These are phyloP conservation scores for Amauroascus verrucosus DNA, from an alignment of 2,329 filamentous ascomycete species.

Conservation along the genomic window DNA sequence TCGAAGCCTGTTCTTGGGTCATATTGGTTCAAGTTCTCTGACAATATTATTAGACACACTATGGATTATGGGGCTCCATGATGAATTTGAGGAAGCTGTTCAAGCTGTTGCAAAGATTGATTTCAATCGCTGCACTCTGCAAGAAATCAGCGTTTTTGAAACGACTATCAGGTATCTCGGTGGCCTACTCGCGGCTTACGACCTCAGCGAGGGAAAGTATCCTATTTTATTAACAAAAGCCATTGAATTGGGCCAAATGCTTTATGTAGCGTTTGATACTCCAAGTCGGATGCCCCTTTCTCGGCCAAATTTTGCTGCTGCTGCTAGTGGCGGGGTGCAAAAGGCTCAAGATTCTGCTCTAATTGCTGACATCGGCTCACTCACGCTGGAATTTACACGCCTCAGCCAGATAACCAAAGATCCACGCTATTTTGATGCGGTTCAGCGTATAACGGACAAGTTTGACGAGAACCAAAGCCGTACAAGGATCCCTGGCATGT, in stretches of 20 bases:
- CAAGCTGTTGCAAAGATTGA: slow-evolving; percentile 45
- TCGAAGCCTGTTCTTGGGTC: neutral
- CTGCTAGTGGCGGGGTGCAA: slow-evolving; percentile 20
- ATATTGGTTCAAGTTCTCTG: neutral
- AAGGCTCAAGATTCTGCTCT: slow-evolving; percentile 21
- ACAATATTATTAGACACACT: slow-evolving; percentile 44
- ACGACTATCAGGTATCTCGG: slow-evolving; percentile 46
- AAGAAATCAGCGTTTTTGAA: slow-evolving; percentile 39
- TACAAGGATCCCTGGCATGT: slow-evolving; percentile 33
- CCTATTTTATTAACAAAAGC: slow-evolving; percentile 43
- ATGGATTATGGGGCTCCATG: slow-evolving; percentile 50
- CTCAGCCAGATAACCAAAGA: slow-evolving; percentile 33
- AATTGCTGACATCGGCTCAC: slow-evolving; percentile 31
- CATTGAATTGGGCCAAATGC: slow-evolving; percentile 45
- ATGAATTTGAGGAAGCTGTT: slow-evolving; percentile 48
- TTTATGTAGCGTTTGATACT: slow-evolving; percentile 38
- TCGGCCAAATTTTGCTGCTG: slow-evolving; percentile 20
- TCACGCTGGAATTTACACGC: slow-evolving; percentile 35
- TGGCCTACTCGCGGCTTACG: slow-evolving; percentile 44
- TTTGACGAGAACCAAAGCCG: slow-evolving; percentile 27
- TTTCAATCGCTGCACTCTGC: slow-evolving; percentile 33
- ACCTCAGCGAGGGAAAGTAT: slow-evolving; percentile 33
- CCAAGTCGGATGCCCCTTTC: slow-evolving; percentile 21
- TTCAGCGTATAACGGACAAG: slow-evolving; percentile 27
- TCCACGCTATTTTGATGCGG: slow-evolving; percentile 31